Evolutionary conservation across 805 yeast genomes (phyloP), one percentile per base, ranked within the genome.

Genomic region (Schwanniomyces polymorphus): DNA sequence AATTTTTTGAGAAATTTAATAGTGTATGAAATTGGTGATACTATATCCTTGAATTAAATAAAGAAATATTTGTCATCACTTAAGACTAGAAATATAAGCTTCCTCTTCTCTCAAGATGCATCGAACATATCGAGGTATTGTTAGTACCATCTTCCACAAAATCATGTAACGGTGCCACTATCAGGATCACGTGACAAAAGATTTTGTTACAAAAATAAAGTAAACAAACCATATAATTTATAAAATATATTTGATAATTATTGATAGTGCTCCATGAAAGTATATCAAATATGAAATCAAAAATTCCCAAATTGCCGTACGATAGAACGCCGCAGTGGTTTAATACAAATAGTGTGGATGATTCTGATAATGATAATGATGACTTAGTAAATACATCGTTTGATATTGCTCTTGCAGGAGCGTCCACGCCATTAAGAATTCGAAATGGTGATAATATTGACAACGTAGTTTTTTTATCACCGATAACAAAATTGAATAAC

Each of bases 401-500:
- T 37, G 49, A 48, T 35, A 41, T 51, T 14, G 50, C 39, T 1
- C 35, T 51, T 14, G 51, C 44, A 10, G 51, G 51, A 6, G 51
- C 47, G 14, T 48, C 51, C 21, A 48, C 51, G n/a, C 51, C 51
- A 14, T 44, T 48, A 42, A 23, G 16, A n/a, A n/a, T 27, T 29
- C 43, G 21, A 38, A 25, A 17, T 35, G 31, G 27, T 17, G 34
- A 42, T 21, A 41, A 29, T 25, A 42, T 14, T 6, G 44, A 46
- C 21, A 41, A 38, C 5, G 37, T 33, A 2, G 40, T 54, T 11
- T 59, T 63, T 42, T 37, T 64, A 17, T 70, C 75, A 7, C 77
- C 77, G 14, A 63, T 70, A 46, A 63, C 60, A 40, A 61, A 63
- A 45, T 59, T 72, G 25, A 65, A 68, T 47, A 61, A 65, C 29